phyloP scores from a whole-genome alignment of 805 yeast genomes.

The Debaryomyces tyrocola region DNA sequence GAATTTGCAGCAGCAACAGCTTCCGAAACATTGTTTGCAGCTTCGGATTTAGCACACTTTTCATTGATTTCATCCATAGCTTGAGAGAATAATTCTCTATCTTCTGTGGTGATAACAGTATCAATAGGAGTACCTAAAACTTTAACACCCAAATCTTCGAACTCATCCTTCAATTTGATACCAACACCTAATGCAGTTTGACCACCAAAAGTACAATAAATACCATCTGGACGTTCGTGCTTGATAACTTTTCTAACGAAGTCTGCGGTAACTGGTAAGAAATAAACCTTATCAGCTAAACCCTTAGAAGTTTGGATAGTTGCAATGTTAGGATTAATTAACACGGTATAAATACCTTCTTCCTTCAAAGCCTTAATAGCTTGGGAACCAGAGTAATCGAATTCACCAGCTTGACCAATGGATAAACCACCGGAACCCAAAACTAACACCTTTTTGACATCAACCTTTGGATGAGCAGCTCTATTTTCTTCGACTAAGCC shows the following conservation, averaged over 20 bases:
- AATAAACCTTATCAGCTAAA: slow-evolving; percentile 95
- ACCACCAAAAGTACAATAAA: slow-evolving; percentile 97
- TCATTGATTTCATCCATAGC: slow-evolving; percentile 95
- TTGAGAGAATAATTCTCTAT: slow-evolving; percentile 91
- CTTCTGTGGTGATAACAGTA: slow-evolving; percentile 96
- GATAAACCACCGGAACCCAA: slow-evolving; percentile 98
- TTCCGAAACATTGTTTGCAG: slow-evolving; percentile 78
- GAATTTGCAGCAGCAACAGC: slow-evolving; percentile 81
- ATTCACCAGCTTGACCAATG: slow-evolving; percentile 99
- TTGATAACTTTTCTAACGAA: slow-evolving; percentile 93
- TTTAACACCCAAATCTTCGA: slow-evolving; percentile 85
- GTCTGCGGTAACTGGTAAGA: slow-evolving; percentile 96
- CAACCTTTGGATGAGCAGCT: slow-evolving; percentile 72
- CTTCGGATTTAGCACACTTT: slow-evolving; percentile 91
- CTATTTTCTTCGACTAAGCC: slow-evolving; percentile 73
- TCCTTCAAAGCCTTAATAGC: slow-evolving; percentile 98
- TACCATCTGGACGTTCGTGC: slow-evolving; percentile 96
- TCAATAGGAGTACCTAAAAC: slow-evolving; percentile 97
- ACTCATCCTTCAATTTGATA: slow-evolving; percentile 92
- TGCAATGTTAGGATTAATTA: slow-evolving; percentile 97
- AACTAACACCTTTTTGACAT: slow-evolving; percentile 88
- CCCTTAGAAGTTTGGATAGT: slow-evolving; percentile 98
- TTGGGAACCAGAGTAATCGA: slow-evolving; percentile 98
- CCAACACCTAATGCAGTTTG: slow-evolving; percentile 98
- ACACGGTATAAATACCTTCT: slow-evolving; percentile 94